These are phyloP conservation scores for Pseudopithomyces maydicus DNA, from an alignment of 2,329 filamentous ascomycete genomes.

Conservation along the genomic window DNA sequence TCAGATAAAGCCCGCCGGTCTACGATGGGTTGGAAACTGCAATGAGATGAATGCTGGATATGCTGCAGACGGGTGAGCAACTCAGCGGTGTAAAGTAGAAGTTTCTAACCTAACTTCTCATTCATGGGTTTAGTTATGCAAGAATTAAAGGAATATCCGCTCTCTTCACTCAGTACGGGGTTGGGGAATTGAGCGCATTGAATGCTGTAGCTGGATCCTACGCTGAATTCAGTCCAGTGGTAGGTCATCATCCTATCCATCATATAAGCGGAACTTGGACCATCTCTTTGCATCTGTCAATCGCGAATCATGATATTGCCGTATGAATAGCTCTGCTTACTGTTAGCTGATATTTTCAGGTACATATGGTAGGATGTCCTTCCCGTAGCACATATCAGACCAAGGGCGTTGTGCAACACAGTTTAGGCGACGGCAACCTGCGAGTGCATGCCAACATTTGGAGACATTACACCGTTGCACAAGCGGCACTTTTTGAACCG, in stretches of 20 bases:
- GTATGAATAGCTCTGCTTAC: not conserved
- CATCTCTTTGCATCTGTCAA: not conserved
- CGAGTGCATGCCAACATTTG: constrained; percentile 57
- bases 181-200: constrained; percentile 68
- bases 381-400: constrained; percentile 48
- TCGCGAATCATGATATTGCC: not conserved
- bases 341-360: constrained; percentile 4
- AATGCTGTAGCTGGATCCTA: constrained; percentile 75
- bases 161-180: constrained; percentile 76
- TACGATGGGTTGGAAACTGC: constrained; percentile 53
- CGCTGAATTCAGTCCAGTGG: constrained; percentile 72
- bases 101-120: too few species aligned
- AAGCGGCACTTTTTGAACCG: constrained; percentile 53
- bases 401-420: constrained; percentile 64
- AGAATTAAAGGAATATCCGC: constrained; percentile 65
- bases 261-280: not conserved
- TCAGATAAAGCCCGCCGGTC: constrained; percentile 36
- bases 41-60: constrained; percentile 62
- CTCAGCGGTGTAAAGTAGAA: too few species aligned
- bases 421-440: constrained; percentile 65
- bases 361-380: constrained; percentile 63
- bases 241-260: constrained; percentile 24
- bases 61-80: constrained; percentile 55
- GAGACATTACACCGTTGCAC: constrained; percentile 55
- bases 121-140: constrained; percentile 37